Evolutionary conservation across 129 eudicot genomes (phyloP).

Genomic region (Calendula officinalis): DNA sequence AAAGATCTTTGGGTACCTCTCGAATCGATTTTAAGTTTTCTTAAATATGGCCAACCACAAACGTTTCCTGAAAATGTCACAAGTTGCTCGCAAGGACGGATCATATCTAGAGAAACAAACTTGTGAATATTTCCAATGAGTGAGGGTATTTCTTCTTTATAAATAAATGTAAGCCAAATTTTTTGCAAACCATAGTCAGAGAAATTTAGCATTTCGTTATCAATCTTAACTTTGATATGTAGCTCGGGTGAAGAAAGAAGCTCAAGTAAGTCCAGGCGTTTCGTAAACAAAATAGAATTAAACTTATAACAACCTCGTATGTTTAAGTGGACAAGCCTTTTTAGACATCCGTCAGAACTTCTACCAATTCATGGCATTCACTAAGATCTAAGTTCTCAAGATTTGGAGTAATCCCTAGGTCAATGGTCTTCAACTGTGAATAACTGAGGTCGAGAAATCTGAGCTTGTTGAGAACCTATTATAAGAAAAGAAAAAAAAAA

Average conservation of each 20-base stretch:
- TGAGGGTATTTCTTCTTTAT: not conserved
- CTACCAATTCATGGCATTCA: not conserved
- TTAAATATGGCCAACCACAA: not conserved
- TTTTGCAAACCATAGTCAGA: not conserved
- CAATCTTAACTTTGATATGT: not conserved
- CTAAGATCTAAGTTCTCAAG: constrained; percentile 22
- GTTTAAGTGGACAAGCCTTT: constrained; percentile 3
- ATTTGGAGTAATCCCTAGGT: constrained; percentile 13
- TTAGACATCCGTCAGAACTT: constrained; percentile 19
- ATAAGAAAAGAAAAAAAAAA: not conserved
- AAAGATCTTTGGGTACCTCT: constrained; percentile 24
- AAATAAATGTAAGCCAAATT: not conserved
- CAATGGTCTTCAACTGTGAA: constrained; percentile 7
- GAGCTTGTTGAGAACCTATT: constrained; percentile 9
- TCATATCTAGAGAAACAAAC: constrained; percentile 9
- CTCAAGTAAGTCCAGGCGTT: constrained; percentile 10
- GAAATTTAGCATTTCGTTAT: too few relatives aligned
- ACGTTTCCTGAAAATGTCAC: not conserved
- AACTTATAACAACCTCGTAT: not conserved
- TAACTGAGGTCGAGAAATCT: constrained; percentile 5
- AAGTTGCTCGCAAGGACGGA: not conserved
- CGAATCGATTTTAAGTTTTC: constrained; percentile 2
- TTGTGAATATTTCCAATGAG: constrained; percentile 16
- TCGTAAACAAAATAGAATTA: not conserved
- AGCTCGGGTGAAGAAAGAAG: not conserved